Evolutionary conservation across 495 filamentous ascomycete species (phyloP), one percentile per base, ranked within the genome.

Genomic region (Thozetella sp.): DNA sequence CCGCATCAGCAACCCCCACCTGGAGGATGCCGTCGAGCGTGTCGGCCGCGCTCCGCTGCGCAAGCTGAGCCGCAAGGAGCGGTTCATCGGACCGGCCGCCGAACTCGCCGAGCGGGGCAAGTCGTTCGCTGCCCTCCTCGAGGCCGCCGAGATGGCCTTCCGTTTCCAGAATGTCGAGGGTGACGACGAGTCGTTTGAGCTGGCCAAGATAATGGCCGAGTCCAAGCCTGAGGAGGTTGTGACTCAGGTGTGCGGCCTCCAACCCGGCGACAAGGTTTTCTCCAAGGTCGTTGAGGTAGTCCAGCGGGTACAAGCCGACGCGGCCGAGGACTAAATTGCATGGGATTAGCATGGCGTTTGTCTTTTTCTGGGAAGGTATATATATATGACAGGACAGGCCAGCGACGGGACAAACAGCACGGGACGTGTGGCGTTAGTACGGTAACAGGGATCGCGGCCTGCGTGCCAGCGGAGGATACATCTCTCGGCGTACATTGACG

Each of bases 41-140:
- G 95, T 99, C 61, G 95, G 93, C 53, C 94, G 95, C 70, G 95
- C 94, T 43, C 95, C 95, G 11, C 76, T 98, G 57, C 87, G 95
- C 72, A 99, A 99, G 83, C 82, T 98, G 15, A 87, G 87, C 57
- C 90, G 92, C 69, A 91, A 93, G 74, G 95, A 99, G 75, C 92
- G 95, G 34, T 96, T 99, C 80, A 90, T 99, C 72, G 93, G 92
- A 61, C 95, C 95, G 22, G 93, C 93, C 15, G 83, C 91, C 17
- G 86, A 93, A 66, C 82, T 97, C 24, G 91, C 91, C 23, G 91
- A 97, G 79, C 76, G 81, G 26, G 90, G 89, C 51, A 79, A 88
- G 71, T 85, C 88, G 66, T 86, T 82, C 63, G 76, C 83, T n/a
- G 85, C 83, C 2, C 76, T 97, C 24, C 68, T 97, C 54, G 89